phyloP scores from a whole-genome alignment of 441 rosid species.

The Syzygium malaccense region DNA sequence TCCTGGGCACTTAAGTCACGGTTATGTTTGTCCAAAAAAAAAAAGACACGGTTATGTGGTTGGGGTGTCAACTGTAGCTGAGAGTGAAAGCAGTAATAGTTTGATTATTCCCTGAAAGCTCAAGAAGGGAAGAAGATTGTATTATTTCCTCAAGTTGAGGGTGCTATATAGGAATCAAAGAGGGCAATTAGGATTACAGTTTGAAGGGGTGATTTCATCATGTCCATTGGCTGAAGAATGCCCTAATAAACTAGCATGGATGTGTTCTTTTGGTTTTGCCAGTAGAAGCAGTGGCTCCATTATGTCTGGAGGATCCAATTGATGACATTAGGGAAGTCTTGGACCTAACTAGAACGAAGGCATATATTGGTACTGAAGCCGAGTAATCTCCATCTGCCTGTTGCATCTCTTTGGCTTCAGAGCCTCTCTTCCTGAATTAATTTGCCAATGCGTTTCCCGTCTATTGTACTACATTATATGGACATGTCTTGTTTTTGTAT shows the following conservation, averaged over 20 bases:
- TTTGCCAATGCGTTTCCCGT: background rate
- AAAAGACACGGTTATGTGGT: background rate
- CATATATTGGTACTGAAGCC: background rate
- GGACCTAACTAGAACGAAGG: background rate
- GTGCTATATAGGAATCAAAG: background rate
- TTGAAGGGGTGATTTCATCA: background rate
- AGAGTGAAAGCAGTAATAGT: background rate
- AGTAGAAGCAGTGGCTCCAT: background rate
- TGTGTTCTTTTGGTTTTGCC: background rate
- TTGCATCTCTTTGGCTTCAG: background rate
- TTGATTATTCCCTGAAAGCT: background rate
- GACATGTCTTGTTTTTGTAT: background rate
- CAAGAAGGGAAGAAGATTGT: background rate
- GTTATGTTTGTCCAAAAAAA: background rate
- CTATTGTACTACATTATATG: background rate
- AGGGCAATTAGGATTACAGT: background rate
- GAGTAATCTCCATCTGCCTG: background rate
- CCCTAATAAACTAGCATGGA: background rate
- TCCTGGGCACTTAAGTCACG: background rate
- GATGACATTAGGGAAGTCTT: background rate
- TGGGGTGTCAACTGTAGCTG: background rate
- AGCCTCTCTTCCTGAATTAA: background rate
- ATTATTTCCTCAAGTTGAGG: background rate
- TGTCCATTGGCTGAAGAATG: background rate
- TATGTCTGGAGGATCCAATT: background rate